Evolutionary conservation across 2,329 filamentous ascomycete species (phyloP).

Genomic region (Penicillium psychrosexuale): DNA sequence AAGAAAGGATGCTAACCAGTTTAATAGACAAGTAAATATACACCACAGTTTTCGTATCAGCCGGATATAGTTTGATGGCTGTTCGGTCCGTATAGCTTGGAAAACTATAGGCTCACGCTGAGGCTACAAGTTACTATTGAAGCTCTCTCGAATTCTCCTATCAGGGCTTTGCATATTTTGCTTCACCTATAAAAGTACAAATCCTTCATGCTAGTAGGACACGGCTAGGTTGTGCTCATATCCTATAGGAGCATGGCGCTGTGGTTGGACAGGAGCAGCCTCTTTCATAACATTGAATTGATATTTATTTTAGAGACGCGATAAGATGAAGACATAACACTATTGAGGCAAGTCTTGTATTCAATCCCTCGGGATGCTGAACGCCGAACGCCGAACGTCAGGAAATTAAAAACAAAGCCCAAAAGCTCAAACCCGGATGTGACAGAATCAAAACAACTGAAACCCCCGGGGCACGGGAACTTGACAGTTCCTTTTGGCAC

Average conservation of each 20-base stretch:
- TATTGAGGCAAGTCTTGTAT: neutral
- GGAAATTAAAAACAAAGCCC: neutral
- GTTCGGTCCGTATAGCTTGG: too few relatives aligned
- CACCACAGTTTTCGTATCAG: too few relatives aligned
- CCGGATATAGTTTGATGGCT: too few relatives aligned
- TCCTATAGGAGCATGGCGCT: neutral
- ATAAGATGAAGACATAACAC: neutral
- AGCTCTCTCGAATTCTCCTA: conserved; percentile 1
- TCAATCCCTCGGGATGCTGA: neutral
- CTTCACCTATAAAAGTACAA: conserved; percentile 23
- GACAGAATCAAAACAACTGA: neutral
- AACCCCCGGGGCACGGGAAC: neutral
- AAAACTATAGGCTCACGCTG: neutral
- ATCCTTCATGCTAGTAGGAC: too few relatives aligned
- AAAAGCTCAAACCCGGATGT: too few relatives aligned
- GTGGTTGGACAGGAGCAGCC: conserved; percentile 9
- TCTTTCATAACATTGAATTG: conserved; percentile 12
- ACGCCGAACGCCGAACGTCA: neutral
- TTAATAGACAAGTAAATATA: too few relatives aligned
- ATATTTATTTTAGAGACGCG: conserved; percentile 18
- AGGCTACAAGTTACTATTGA: neutral
- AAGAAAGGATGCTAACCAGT: too few relatives aligned
- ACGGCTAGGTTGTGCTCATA: conserved; percentile 6
- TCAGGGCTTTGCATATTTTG: conserved; percentile 24
- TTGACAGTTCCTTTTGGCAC: neutral